Base-by-base conservation (phyloP, 106 monocot species). In the Allium cepa region DNA sequence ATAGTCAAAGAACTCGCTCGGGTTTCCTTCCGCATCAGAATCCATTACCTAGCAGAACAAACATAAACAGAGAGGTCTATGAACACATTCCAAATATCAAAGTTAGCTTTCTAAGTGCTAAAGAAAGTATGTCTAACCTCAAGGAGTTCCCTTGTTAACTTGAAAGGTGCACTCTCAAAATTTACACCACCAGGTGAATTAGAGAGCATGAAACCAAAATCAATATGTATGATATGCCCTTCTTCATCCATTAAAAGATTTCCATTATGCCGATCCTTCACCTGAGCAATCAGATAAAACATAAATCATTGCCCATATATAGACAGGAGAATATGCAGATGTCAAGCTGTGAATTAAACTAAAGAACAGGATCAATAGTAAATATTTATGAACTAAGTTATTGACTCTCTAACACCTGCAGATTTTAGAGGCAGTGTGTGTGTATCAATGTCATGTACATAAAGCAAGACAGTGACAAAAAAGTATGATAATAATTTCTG, bases 141-240 rank as follows among this genome's bases (percentile, higher is more conserved):
- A 63, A 97, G 92, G 69, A 97, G 92, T 53, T 97, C 97, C 9
- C 97, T 70, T 47, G 97, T 97, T 60, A 97, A 76, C 65, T 92
- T 97, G 81, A 97, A 97, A 46, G 97, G 97, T 17, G 97, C 97
- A 70, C 97, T 97, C 70, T 97, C 97, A 80, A 97, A 97, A 81
- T 97, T 97, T 55, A 97, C 97, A 63, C 97, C 92, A 8, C 97
- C 97, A 69, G 97, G 97, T 64, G 97, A 97, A 81, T 97, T 97
- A 47, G 97, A 97, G 16, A 97, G 78, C 89, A 97, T 92, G 72
- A 97, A 97, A 75, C 97, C 97, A 84, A 92, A 97, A 82, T 97
- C 97, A 64, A 97, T 97, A 72, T 97, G 97, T 76, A 97, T 97
- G 53, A 97, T 92, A 71, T 97, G 97, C 11, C 92, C 97, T 77